phyloP scores from a whole-genome alignment of 257 asterid species.

The Primulina tabacum region DNA sequence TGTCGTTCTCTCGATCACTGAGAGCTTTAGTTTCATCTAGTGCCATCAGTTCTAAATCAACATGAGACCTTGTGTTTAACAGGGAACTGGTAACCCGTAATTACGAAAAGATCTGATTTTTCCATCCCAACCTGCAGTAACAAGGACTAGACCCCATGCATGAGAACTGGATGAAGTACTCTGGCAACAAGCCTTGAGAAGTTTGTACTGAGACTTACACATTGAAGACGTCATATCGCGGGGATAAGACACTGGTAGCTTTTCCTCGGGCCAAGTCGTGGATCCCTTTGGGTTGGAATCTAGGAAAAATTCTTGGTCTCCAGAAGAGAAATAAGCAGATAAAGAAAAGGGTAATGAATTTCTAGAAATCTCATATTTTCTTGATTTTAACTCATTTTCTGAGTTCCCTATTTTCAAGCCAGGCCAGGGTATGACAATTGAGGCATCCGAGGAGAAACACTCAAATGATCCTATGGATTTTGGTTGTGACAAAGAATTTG shows the following conservation, averaged over 20 bases:
- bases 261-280: constrained; percentile 99
- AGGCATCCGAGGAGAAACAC: constrained; percentile 62
- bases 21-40: constrained; percentile 18
- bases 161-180: constrained; percentile 51
- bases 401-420: constrained; percentile 40
- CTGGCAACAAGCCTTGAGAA: constrained; percentile 63
- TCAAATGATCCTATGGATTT: constrained; percentile 59
- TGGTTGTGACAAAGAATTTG: constrained; percentile 33
- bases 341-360: constrained; percentile 48
- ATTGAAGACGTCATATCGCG: constrained; percentile 32
- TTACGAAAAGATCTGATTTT: constrained; percentile 83
- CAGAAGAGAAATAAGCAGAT: constrained; percentile 49
- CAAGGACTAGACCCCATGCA: constrained; percentile 85
- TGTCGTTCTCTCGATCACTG: not conserved
- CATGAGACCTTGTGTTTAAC: constrained; percentile 25
- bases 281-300: constrained; percentile 65
- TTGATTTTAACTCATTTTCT: constrained; percentile 26
- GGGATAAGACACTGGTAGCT: constrained; percentile 57
- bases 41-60: constrained; percentile 26
- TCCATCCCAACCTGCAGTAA: constrained; percentile 90
- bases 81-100: constrained; percentile 77
- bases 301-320: constrained; percentile 44
- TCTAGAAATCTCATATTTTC: constrained; percentile 24
- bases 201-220: constrained; percentile 68
- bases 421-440: constrained; percentile 83